These are phyloP conservation scores for Venturia aucupariae DNA, from an alignment of 2,329 filamentous ascomycete species.

Conservation along the genomic window DNA sequence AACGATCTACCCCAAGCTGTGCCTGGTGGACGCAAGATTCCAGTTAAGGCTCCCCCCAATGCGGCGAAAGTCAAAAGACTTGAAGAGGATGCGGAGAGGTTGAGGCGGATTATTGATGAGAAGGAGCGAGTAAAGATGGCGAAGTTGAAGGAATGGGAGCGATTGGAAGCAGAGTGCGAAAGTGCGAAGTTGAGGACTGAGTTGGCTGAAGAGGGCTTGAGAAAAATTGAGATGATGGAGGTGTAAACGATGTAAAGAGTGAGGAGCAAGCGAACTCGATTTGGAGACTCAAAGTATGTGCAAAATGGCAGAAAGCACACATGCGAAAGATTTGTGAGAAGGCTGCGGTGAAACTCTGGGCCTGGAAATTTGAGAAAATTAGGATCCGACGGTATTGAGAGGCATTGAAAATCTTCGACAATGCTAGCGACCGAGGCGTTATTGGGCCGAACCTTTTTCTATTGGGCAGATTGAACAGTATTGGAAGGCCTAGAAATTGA, in stretches of 20 bases:
- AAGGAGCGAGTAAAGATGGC: slow-evolving; percentile 37
- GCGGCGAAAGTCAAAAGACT: slow-evolving; percentile 28
- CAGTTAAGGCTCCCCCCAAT: slow-evolving; percentile 24
- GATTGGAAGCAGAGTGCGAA: slow-evolving; percentile 34
- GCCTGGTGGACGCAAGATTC: slow-evolving; percentile 30
- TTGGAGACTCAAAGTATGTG: background rate
- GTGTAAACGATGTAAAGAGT: background rate
- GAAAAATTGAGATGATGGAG: slow-evolving; percentile 21
- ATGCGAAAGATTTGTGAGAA: background rate
- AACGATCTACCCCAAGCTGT: slow-evolving; percentile 35
- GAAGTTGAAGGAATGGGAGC: slow-evolving; percentile 37
- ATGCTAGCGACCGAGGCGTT: background rate
- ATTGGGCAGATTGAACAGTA: background rate
- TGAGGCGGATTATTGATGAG: slow-evolving; percentile 37
- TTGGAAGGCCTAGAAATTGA: background rate
- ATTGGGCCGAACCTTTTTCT: background rate
- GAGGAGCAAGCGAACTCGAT: background rate
- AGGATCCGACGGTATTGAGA: background rate
- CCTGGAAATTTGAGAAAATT: background rate
- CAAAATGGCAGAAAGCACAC: background rate
- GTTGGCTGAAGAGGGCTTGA: slow-evolving; percentile 38
- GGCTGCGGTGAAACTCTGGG: background rate
- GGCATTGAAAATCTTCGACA: background rate
- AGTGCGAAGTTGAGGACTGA: slow-evolving; percentile 36
- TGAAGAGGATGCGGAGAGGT: slow-evolving; percentile 37